Base-by-base conservation (phyloP, 2,329 filamentous ascomycete species). In the Colletotrichum sp. region DNA sequence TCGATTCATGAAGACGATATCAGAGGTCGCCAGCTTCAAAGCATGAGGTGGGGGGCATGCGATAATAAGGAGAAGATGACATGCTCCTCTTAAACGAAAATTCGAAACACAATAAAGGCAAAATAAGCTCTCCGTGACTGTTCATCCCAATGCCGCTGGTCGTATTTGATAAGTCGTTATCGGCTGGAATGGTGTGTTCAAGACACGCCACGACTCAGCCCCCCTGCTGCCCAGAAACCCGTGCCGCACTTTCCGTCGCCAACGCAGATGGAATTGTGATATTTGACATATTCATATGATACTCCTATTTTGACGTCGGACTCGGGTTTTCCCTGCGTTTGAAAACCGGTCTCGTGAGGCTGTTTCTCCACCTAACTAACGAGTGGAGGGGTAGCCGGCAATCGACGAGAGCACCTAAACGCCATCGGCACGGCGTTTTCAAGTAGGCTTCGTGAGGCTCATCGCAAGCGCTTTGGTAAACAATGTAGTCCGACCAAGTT, bases 1-100 rank as follows among this genome's bases (percentile, higher is more conserved):
- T 43, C 93, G 93, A 68, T 92, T 98, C 79, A 89, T 91, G 76
- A 91, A 91, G 85, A 94, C 95, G 7, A 92, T 96, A 63, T 84
- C 88, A 36, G 95, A 98, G 83, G 92, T 97, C 36, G 90, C 91
- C 10, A 52, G 38, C 13, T 76, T 65, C 18, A 58, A 69, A 36
- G 18, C 26, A 21, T 67, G 61, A 38, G 32, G 9, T 21, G 21
- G 15, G 21, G 15, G 16, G 9, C n/a, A 30, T 36, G 24, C 26
- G 24, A 28, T 24, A 13, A 52, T 13, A 13, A 52, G 43, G 43
- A 21, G n/a, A 21, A 21, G 6, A 52, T 21, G 43, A 13, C 43
- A 52, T 12, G 10, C n/a, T 21, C n/a, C 43, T 13, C 1, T 13
- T 52, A 52, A 52, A 24, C 43, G 43, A 21, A 13, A 21, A 52